Base-by-base conservation (phyloP, 2,329 filamentous ascomycete species). In the Aspergillus udagawae region DNA sequence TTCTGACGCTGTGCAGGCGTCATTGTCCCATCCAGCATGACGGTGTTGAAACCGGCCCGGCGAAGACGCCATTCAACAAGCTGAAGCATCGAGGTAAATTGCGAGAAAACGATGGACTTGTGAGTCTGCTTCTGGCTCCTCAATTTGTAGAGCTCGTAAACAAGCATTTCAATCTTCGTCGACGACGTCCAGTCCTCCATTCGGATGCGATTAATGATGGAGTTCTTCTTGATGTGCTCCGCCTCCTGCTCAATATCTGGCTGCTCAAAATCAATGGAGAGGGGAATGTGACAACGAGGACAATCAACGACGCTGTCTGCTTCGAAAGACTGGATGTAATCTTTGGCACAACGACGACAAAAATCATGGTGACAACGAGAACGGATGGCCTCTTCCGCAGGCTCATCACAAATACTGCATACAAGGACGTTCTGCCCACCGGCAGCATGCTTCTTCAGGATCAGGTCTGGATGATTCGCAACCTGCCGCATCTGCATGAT, bases 401-500 rank as follows among this genome's bases (percentile, higher is more conserved):
- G 88, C 73, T 97, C 94, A 70, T 99, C 94, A 72, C 94, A 99
- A 66, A 99, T 94, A 73, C 90, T 90, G 76, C 93, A 97, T 45
- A 96, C 87, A 38, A 96, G 79, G 12, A 96, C 82, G 62, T 97
- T 97, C 73, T 96, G 91, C 2, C 92, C 92, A 53, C 90, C 90
- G 64, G 92, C 86, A 2, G 83, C 84, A 60, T 93, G 85, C 77
- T 94, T 97, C 78, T 93, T 95, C 60, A 97, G 77, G 51, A 99
- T 89, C 38, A 99, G 77, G 75, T 99, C 94, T 0, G 94, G 94
- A 70, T 99, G 94, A 64, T 99, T 94, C 7, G 94, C 92, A 27
- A 97, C 91, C 77, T 99, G 94, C 55, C 94, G 89, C 93, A 99
- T 97, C 74, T 96, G 92, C 91, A 97, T 97, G 70, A 99, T 97